Percentiles rank a stretch among this genome's conserved stretches.
These are phyloP conservation scores for Erodium chrysanthum DNA, from an alignment of 441 rosid species.

Conservation along the genomic window DNA sequence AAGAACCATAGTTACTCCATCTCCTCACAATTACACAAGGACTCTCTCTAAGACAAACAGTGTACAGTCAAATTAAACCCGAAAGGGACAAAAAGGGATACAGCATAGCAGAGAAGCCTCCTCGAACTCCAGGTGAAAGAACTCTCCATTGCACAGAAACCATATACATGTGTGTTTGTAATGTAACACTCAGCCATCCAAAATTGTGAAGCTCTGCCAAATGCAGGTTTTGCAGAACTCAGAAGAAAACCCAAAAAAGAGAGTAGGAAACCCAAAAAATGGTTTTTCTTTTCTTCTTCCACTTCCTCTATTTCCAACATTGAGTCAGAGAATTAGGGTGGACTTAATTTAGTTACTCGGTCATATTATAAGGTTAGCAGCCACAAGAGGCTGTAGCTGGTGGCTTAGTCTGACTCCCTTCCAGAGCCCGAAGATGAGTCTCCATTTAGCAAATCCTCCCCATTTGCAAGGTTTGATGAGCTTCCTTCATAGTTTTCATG, in stretches of 20 bases:
- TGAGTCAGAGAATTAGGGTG: slow-evolving; percentile 15
- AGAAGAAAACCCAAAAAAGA: slow-evolving; percentile 8
- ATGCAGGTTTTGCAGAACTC: slow-evolving; percentile 18
- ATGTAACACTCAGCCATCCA: slow-evolving; percentile 21
- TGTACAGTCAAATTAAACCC: slow-evolving; percentile 5
- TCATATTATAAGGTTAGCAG: slow-evolving; percentile 31
- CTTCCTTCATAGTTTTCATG: slow-evolving; percentile 22
- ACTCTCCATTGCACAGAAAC: slow-evolving; percentile 13
- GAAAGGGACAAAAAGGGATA: neutral
- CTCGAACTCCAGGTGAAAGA: neutral
- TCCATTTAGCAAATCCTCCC: slow-evolving; percentile 29
- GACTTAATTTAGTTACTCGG: slow-evolving; percentile 14
- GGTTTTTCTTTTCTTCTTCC: neutral
- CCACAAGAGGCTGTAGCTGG: slow-evolving; percentile 18
- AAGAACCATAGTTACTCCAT: too few relatives aligned
- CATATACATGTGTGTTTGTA: slow-evolving; percentile 13
- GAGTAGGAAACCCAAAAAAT: slow-evolving; percentile 5
- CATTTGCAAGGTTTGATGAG: slow-evolving; percentile 18
- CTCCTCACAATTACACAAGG: neutral
- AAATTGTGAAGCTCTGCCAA: slow-evolving; percentile 35
- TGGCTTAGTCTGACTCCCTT: slow-evolving; percentile 21
- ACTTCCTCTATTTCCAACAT: slow-evolving; percentile 8
- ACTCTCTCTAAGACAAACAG: neutral
- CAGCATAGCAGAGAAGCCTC: slow-evolving; percentile 5
- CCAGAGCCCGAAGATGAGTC: slow-evolving; percentile 20